Base-by-base conservation (phyloP, 306 rosid genomes). In the Trifolium subterraneum region DNA sequence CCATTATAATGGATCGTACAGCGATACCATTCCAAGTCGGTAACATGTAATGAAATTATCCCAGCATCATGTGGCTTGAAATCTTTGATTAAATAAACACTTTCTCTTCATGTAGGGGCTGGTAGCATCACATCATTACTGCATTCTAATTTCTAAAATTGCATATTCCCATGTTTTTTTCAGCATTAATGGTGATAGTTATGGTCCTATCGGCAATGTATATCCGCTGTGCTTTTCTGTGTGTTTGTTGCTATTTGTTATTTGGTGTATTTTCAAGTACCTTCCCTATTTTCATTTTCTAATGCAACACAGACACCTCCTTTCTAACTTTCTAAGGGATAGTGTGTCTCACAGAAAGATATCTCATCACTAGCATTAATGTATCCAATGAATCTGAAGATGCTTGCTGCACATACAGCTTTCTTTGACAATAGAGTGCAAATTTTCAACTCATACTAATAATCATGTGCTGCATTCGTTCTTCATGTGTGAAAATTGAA, bases 41-140 rank as follows among this genome's bases (percentile, higher is more conserved):
- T 76, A 64, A 78, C 79, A 61, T 73, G 66, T 69, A 54, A 74
- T 78, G 73, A 76, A 39, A 70, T 74, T 50, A 56, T 74, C 68
- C 29, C 41, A 33, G 6, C 63, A 62, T 76, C 76, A 68, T 64
- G 50, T 70, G 75, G 68, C 77, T 78, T 79, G 45, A 73, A 54
- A 69, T 73, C 54, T 59, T 59, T 23, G 12, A 65, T 51, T 45
- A 60, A 48, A 58, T 73, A 68, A 19, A 63, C 12, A 29, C 18
- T 61, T 72, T 51, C n/a, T 41, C 66, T 52, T 50, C 19, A 59
- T 51, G 19, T 65, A 8, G 9, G 47, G 27, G n/a, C 59, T 23
- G 38, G 1, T 35, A 35, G 39, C 10, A 36, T 36, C 39, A 36
- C 8, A 10, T 36, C 39, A 36, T 36, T 36, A 36, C 39, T 36